Base-by-base conservation (phyloP, 805 yeast species). In the Zygoascus ofunaensis region DNA sequence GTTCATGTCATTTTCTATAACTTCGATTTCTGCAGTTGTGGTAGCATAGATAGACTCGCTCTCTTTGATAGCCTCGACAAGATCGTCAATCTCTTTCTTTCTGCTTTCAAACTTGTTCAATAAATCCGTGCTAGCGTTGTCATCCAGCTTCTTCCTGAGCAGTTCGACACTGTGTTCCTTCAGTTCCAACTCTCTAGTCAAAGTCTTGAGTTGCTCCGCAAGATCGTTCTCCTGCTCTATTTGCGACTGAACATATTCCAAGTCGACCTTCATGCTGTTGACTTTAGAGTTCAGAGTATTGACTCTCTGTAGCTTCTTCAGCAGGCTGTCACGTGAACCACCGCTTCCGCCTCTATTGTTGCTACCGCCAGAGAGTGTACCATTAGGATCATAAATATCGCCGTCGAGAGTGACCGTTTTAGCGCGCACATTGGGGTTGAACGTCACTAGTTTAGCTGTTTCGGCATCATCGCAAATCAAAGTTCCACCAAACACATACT, bases 301-400 rank as follows among this genome's bases (percentile, higher is more conserved):
- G 52, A 73, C 80, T 46, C 74, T 74, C 55, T 82, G 90, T 59
- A 87, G 76, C 37, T 75, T 76, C 8, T 76, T 60, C 45, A 89
- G 68, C 2, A 82, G 61, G 0, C 87, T 74, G 1, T 76, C 71
- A 8, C 12, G 30, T 12, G 30, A 8, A 8, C 30, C 30, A 0
- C 87, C 74, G 1, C 76, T 71, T 14, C 76, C 66, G 40, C 69
- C 68, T 50, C 71, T 78, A 22, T 52, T 50, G 53, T 90, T 72
- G 18, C 94, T 80, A n/a, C 97, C 97, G 39, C 99, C 99, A 1
- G 96, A 84, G 22, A 92, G 68, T 5, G 95, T 85, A 14, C 99
- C 99, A 52, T 82, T 87, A 0, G 98, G 98, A 59, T 92, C 98
- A 63, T 89, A 92, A 8, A 82, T 74, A 61, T 92, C 98, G 42